Evolutionary conservation across 2,329 filamentous ascomycete species (phyloP).

Genomic region (Aureobasidium sp.): DNA sequence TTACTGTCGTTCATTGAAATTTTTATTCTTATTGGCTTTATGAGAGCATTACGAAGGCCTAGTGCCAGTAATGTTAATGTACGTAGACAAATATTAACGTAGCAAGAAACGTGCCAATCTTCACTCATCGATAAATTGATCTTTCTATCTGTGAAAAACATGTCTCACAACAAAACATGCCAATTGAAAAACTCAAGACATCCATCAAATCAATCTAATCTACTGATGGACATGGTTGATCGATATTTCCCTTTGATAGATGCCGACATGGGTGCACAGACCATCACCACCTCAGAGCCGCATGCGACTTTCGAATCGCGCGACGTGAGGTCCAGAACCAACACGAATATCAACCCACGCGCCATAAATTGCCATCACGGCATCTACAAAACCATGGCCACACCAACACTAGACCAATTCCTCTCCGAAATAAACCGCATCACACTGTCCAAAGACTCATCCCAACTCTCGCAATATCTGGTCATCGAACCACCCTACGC

Average conservation of each 20-base stretch:
- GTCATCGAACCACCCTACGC: constrained; percentile 65
- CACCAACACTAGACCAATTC: constrained; percentile 60
- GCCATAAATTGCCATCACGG: no score
- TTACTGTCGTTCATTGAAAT: not conserved
- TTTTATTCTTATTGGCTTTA: not conserved
- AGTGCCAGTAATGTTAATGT: constrained; percentile 9
- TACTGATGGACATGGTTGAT: not conserved
- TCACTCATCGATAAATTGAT: not conserved
- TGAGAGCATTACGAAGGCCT: constrained; percentile 8
- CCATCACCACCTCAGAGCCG: not conserved
- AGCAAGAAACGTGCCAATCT: not conserved
- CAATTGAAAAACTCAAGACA: no score
- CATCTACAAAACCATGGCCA: constrained; percentile 11
- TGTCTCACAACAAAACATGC: not conserved
- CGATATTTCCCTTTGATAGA: not conserved
- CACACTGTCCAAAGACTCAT: constrained; percentile 55
- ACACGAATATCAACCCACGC: not conserved
- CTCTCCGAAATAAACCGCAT: constrained; percentile 54
- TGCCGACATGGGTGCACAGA: not conserved
- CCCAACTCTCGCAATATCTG: constrained; percentile 59
- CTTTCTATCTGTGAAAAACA: not conserved
- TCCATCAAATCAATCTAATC: not conserved
- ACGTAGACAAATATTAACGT: constrained; percentile 1
- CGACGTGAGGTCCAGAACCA: not conserved
- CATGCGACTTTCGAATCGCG: not conserved